Conservation (phyloP, 768 basidiomycete genomes). For the Trametes maxima region DNA sequence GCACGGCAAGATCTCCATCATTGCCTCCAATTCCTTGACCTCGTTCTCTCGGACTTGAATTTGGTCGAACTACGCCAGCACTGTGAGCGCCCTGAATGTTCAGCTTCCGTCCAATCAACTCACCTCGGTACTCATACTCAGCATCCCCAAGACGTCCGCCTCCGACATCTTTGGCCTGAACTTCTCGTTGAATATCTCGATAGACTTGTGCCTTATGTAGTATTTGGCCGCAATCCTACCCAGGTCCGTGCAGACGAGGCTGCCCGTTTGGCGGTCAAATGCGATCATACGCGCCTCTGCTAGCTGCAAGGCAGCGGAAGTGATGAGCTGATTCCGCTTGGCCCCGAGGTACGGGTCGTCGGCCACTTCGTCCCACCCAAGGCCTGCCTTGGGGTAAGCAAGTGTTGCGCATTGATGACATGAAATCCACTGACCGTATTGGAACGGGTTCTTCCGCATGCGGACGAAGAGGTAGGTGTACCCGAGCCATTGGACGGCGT, state of each 20-base stretch:
- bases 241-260: slow-evolving; percentile 79
- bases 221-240: slow-evolving; percentile 98
- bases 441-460: slow-evolving; percentile 88
- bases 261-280: slow-evolving; percentile 58
- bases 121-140: slow-evolving; percentile 91
- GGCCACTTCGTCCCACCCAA: slow-evolving; percentile 62
- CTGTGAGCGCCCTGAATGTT: neutral
- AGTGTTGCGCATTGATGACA: neutral
- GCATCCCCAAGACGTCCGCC: slow-evolving; percentile 85
- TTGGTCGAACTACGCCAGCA: slow-evolving; percentile 76
- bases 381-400: slow-evolving; percentile 49
- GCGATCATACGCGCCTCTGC: slow-evolving; percentile 79
- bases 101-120: slow-evolving; percentile 13
- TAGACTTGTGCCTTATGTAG: slow-evolving; percentile 84
- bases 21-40: slow-evolving; percentile 71
- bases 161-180: slow-evolving; percentile 88
- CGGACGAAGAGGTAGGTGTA: slow-evolving; percentile 97
- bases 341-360: slow-evolving; percentile 76
- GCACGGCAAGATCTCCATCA: slow-evolving; percentile 73
- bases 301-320: slow-evolving; percentile 64
- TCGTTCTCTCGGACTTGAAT: slow-evolving; percentile 93
- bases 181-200: slow-evolving; percentile 81
- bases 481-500: slow-evolving; percentile 93
- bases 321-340: slow-evolving; percentile 71
- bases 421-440: slow-evolving; percentile 60